These are phyloP conservation scores for Pulveroboletus sp. DNA, from an alignment of 768 basidiomycete species.

Conservation along the genomic window DNA sequence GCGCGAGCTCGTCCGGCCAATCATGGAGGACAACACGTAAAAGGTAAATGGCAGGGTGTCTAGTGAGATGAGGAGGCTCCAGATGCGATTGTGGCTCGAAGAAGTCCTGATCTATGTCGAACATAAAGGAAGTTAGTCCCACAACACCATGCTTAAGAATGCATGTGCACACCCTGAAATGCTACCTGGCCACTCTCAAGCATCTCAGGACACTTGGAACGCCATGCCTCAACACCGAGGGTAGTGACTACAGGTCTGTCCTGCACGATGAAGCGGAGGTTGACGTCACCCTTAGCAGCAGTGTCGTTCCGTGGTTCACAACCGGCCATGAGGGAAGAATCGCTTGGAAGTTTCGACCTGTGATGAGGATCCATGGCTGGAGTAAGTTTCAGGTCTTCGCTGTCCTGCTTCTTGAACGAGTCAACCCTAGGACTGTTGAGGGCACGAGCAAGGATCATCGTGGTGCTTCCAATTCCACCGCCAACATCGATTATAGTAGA, in stretches of 20 bases:
- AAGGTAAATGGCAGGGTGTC: constrained; percentile 58
- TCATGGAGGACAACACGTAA: constrained; percentile 72
- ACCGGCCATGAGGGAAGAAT: neutral
- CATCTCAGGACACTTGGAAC: constrained; percentile 51
- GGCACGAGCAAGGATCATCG: constrained; percentile 39
- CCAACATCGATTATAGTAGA: constrained; percentile 63
- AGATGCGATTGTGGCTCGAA: constrained; percentile 54
- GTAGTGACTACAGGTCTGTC: constrained; percentile 52
- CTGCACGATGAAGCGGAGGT: constrained; percentile 51
- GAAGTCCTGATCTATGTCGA: constrained; percentile 60
- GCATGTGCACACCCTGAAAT: constrained; percentile 42
- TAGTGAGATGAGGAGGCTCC: constrained; percentile 28
- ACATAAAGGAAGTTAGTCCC: neutral
- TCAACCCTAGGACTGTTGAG: constrained; percentile 21
- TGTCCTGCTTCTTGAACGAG: constrained; percentile 1
- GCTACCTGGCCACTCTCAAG: constrained; percentile 47
- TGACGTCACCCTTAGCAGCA: constrained; percentile 23
- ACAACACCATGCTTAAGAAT: neutral
- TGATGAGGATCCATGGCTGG: neutral
- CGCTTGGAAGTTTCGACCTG: neutral
- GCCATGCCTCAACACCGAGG: constrained; percentile 57
- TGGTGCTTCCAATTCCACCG: constrained; percentile 59
- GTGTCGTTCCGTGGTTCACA: constrained; percentile 10
- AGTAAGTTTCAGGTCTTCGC: neutral
- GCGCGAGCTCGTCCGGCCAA: constrained; percentile 62